Evolutionary conservation across 2,329 filamentous ascomycete species (phyloP).

Genomic region (Scedosporium apiospermum): DNA sequence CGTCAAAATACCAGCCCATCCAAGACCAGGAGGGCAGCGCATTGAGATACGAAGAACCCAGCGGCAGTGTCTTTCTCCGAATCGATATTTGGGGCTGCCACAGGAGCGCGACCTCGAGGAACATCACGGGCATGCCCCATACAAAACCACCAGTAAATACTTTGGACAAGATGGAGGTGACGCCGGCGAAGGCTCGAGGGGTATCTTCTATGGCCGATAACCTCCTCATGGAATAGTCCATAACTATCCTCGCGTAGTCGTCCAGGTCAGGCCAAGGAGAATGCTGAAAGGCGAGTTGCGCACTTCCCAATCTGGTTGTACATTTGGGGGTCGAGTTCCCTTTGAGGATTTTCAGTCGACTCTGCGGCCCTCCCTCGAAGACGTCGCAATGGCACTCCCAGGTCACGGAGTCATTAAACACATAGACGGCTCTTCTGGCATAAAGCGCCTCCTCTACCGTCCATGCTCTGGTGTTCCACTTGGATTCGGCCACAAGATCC

Average conservation of each 20-base stretch:
- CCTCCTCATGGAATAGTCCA: slow-evolving; percentile 30
- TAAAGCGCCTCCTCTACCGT: slow-evolving; percentile 34
- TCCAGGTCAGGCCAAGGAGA: slow-evolving; percentile 35
- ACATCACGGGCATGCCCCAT: slow-evolving; percentile 36
- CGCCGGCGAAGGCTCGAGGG: slow-evolving; percentile 30
- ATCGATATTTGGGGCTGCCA: slow-evolving; percentile 35
- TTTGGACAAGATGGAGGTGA: slow-evolving; percentile 30
- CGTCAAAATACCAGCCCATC: slow-evolving; percentile 39
- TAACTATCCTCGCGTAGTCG: slow-evolving; percentile 32
- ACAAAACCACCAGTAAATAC: slow-evolving; percentile 32
- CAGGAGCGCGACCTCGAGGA: slow-evolving; percentile 32
- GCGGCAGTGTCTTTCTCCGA: slow-evolving; percentile 16
- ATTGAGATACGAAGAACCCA: slow-evolving; percentile 1
- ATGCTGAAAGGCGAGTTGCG: slow-evolving; percentile 28
- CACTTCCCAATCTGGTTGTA: slow-evolving; percentile 18
- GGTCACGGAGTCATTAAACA: slow-evolving; percentile 31
- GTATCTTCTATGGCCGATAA: slow-evolving; percentile 32
- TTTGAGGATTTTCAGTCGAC: slow-evolving; percentile 13
- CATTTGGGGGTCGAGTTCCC: slow-evolving; percentile 20
- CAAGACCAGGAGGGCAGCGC: slow-evolving; percentile 34
- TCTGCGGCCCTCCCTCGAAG: slow-evolving; percentile 24
- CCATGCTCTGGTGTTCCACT: slow-evolving; percentile 32
- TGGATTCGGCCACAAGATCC: slow-evolving; percentile 27
- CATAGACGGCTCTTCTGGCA: slow-evolving; percentile 30
- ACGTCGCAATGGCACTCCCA: slow-evolving; percentile 37